These are phyloP conservation scores for Nemania diffusa DNA, from an alignment of 2,329 filamentous ascomycete species.

Conservation along the genomic window DNA sequence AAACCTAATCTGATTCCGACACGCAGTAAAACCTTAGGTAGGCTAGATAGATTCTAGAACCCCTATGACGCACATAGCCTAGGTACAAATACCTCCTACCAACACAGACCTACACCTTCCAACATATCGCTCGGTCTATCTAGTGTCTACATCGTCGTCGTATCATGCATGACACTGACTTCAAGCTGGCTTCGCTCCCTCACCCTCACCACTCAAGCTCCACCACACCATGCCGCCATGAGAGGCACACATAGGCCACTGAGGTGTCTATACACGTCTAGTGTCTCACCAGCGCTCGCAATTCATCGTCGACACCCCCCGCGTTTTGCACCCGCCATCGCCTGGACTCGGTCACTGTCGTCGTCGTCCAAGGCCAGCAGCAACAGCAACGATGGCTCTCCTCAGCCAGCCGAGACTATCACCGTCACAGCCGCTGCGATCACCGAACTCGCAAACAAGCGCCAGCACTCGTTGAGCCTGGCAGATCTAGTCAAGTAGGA, in stretches of 20 bases:
- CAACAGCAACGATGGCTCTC: slow-evolving; percentile 47
- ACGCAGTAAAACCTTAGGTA: too few species aligned
- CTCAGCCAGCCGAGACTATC: slow-evolving; percentile 57
- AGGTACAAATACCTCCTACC: neutral
- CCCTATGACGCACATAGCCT: neutral
- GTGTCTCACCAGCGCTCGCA: slow-evolving; percentile 32
- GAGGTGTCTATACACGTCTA: slow-evolving; percentile 50
- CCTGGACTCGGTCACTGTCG: slow-evolving; percentile 33
- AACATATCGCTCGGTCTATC: neutral
- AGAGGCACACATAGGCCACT: slow-evolving; percentile 53
- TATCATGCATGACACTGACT: neutral
- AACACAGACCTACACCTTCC: neutral
- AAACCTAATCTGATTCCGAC: too few species aligned
- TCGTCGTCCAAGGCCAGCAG: neutral
- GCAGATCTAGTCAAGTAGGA: slow-evolving; percentile 86
- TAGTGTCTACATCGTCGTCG: neutral
- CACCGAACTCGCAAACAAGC: slow-evolving; percentile 77
- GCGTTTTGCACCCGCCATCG: slow-evolving; percentile 27
- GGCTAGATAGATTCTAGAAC: too few species aligned
- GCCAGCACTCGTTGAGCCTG: slow-evolving; percentile 83
- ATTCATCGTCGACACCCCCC: slow-evolving; percentile 25
- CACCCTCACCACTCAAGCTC: slow-evolving; percentile 32
- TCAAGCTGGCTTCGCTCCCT: slow-evolving; percentile 16
- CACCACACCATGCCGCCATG: slow-evolving; percentile 59
- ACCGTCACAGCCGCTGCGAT: slow-evolving; percentile 79